A percentile compares a stretch with the other conserved stretches of the same genome.
These are phyloP conservation scores for Cephalotrichum gorgonifer DNA, from an alignment of 2,329 filamentous ascomycete species.

Conservation along the genomic window DNA sequence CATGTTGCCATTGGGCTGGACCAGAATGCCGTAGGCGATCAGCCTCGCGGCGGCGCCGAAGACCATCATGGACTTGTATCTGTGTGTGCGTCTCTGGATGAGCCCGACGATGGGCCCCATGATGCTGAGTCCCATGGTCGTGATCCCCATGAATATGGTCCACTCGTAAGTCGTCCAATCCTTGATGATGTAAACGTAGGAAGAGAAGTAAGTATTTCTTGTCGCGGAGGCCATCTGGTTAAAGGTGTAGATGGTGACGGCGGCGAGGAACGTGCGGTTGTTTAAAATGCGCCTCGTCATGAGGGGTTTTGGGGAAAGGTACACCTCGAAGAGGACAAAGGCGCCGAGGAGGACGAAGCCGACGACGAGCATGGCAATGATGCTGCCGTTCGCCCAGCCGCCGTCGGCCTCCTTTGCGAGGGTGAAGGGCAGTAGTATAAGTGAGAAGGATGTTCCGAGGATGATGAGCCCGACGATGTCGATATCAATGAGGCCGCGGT, in stretches of 20 bases:
- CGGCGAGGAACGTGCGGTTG: conserved; percentile 20
- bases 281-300: conserved; percentile 20
- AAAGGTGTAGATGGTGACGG: conserved; percentile 18
- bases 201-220: conserved; percentile 14
- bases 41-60: conserved; percentile 23
- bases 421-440: conserved; percentile 43
- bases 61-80: conserved; percentile 30
- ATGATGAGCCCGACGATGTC: conserved; percentile 36
- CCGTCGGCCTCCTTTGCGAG: conserved; percentile 21
- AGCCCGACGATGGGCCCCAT: conserved; percentile 23
- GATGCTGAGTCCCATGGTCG: conserved; percentile 26
- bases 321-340: conserved; percentile 48
- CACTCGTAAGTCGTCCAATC: conserved; percentile 23
- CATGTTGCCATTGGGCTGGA: conserved; percentile 18
- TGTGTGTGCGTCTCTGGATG: conserved; percentile 23
- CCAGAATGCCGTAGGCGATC: conserved; percentile 23
- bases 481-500: background rate
- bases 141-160: conserved; percentile 25
- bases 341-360: conserved; percentile 34
- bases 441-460: conserved; percentile 36
- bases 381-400: conserved; percentile 30
- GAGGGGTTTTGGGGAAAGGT: conserved; percentile 32
- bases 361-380: conserved; percentile 37
- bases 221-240: conserved; percentile 21
- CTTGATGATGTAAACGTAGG: conserved; percentile 5